These are phyloP conservation scores for Marasmius tenuissimus DNA, from an alignment of 1,284 basidiomycete genomes.

Conservation along the genomic window DNA sequence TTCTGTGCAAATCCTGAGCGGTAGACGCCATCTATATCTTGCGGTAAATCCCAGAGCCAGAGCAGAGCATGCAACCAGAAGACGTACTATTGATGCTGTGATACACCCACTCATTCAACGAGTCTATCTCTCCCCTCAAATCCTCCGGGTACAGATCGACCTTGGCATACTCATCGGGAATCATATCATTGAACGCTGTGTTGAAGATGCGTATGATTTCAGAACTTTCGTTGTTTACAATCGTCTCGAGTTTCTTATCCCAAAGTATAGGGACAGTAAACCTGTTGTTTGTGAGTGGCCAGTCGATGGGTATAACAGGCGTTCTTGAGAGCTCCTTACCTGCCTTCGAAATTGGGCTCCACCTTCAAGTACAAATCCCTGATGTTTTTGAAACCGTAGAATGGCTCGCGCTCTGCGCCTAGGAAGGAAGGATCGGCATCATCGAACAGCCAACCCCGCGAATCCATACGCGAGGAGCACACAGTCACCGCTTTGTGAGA, in stretches of 20 bases:
- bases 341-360: conserved; percentile 67
- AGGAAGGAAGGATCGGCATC: conserved; percentile 61
- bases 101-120: conserved; percentile 60
- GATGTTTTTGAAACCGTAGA: conserved; percentile 70
- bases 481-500: conserved; percentile 67
- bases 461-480: conserved; percentile 86
- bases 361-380: conserved; percentile 85
- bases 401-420: conserved; percentile 70
- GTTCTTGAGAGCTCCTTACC: conserved; percentile 35
- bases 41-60: neutral
- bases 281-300: conserved; percentile 28
- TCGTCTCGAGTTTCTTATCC: conserved; percentile 87
- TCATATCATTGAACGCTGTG: conserved; percentile 72
- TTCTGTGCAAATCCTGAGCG: conserved; percentile 86
- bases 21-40: conserved; percentile 78
- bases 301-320: neutral
- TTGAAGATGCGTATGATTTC: conserved; percentile 93
- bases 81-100: conserved; percentile 38
- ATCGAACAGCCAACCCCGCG: conserved; percentile 89
- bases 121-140: conserved; percentile 79
- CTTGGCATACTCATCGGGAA: conserved; percentile 64
- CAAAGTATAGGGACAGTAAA: conserved; percentile 91
- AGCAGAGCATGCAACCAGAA: neutral
- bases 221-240: conserved; percentile 93
- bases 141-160: conserved; percentile 80